Conservation (phyloP, 345 rosid species). For the Boechera retrofracta region DNA sequence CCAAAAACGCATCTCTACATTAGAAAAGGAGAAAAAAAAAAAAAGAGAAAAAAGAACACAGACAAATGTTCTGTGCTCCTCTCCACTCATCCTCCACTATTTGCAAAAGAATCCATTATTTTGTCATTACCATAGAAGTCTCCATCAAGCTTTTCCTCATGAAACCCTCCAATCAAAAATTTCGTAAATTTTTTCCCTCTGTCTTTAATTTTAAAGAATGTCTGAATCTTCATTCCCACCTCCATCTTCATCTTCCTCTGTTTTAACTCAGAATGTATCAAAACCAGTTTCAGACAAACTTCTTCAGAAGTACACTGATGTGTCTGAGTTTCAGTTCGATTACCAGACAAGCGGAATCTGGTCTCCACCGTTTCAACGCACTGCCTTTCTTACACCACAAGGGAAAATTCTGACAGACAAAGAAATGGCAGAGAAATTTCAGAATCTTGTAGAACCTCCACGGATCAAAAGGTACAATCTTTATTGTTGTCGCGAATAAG, state of each 20-base stretch:
- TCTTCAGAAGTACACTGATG: slow-evolving; percentile 66
- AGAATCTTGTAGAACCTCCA: slow-evolving; percentile 42
- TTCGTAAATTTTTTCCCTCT: neutral
- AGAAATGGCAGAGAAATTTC: slow-evolving; percentile 62
- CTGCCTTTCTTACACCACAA: slow-evolving; percentile 60
- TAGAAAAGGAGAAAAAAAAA: slow-evolving; percentile 6
- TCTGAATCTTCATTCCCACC: slow-evolving; percentile 44
- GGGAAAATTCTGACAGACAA: slow-evolving; percentile 61
- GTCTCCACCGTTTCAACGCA: slow-evolving; percentile 78
- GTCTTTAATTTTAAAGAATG: slow-evolving; percentile 30
- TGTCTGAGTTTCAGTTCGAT: slow-evolving; percentile 66
- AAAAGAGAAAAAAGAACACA: neutral
- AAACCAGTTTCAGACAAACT: slow-evolving; percentile 67
- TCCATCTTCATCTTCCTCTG: slow-evolving; percentile 35
- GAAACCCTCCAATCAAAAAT: slow-evolving; percentile 10
- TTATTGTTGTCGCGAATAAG: slow-evolving; percentile 26
- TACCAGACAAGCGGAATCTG: slow-evolving; percentile 64
- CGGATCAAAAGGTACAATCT: slow-evolving; percentile 40
- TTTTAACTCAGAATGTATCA: slow-evolving; percentile 57
- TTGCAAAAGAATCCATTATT: slow-evolving; percentile 32
- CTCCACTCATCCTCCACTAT: slow-evolving; percentile 46
- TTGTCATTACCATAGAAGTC: slow-evolving; percentile 43
- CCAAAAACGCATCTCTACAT: slow-evolving; percentile 21
- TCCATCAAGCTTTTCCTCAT: slow-evolving; percentile 22
- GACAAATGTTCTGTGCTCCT: slow-evolving; percentile 39